Evolutionary conservation across 768 basidiomycete genomes (phyloP), one percentile per base, ranked within the genome.

Genomic region (Suillus variegatus): DNA sequence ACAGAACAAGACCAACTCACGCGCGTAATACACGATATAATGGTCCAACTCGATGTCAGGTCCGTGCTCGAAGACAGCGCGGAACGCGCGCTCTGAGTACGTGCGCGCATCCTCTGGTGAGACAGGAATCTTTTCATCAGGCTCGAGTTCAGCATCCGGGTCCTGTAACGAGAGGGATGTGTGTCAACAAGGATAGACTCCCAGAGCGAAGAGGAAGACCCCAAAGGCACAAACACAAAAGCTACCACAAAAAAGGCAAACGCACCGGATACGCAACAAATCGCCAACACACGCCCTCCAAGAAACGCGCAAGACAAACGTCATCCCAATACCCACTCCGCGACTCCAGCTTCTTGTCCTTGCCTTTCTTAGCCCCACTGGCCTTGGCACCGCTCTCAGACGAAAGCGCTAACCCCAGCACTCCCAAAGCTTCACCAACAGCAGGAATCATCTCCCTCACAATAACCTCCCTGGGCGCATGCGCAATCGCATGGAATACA

Each of bases 231-330:
- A 5, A 49, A 14, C 46, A n/a, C n/a, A 10, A 0, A 44, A 18
- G 10, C 8, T 5, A 7, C 4, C 1, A 35, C 6, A 44, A 36
- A 47, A 12, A 40, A 16, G 22, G 25, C 8, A 52, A 2, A 84
- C 86, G 61, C 69, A 95, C 95, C 22, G 95, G 94, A 78, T 92
- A 94, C 6, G 94, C 92, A 51, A 97, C 80, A 70, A 91, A 94
- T 62, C 93, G 84, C 75, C 91, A 81, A 70, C 93, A 93, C 20
- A 94, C 87, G 0, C 93, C 97, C 71, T 91, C 83, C 67, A 99
- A 76, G 75, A 98, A 93, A 65, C 89, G 85, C 8, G 88, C 88
- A 25, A 98, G 82, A 69, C 90, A 92, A 56, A 86, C 82, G 77
- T 99, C 97, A 70, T 95, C 93, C 91, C 92, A 97, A 71, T 90